phyloP scores from a whole-genome alignment of 2,329 filamentous ascomycete species.

The Dactylellina parvicollis region DNA sequence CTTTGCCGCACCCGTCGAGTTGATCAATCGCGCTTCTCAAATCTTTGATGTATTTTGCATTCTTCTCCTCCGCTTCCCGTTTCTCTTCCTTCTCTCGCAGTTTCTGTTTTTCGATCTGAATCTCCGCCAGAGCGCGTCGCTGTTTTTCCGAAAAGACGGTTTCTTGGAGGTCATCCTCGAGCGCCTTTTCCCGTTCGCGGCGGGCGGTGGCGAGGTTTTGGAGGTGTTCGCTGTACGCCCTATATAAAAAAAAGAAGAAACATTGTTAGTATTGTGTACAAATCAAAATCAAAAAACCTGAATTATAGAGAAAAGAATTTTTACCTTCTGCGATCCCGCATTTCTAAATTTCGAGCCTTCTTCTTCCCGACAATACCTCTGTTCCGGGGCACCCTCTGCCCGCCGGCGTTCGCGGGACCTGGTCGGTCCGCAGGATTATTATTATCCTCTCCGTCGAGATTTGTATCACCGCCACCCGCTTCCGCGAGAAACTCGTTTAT shows the following conservation, averaged over 20 bases:
- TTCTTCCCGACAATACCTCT: constrained; percentile 51
- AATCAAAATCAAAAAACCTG: not conserved
- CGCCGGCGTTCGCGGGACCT: constrained; percentile 16
- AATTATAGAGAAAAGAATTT: not conserved
- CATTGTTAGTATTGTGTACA: not conserved
- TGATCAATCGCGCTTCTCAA: not conserved
- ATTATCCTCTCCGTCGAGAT: constrained; percentile 8
- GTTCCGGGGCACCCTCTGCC: constrained; percentile 7
- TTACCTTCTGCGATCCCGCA: constrained; percentile 48
- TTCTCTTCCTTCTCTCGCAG: constrained; percentile 32
- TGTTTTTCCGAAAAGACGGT: constrained; percentile 45
- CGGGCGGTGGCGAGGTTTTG: constrained; percentile 42
- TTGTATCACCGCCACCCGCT: constrained; percentile 21
- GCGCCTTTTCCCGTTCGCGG: constrained; percentile 31
- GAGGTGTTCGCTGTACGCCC: constrained; percentile 48
- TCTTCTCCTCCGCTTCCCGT: constrained; percentile 23
- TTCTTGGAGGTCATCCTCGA: constrained; percentile 36
- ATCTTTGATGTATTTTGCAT: not conserved
- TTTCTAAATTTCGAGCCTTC: constrained; percentile 48
- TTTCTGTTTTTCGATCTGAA: constrained; percentile 44
- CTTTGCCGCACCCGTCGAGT: constrained; percentile 8
- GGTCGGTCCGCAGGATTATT: not conserved
- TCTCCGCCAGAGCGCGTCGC: constrained; percentile 45
- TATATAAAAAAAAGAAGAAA: not conserved
- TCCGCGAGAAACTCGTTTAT: constrained; percentile 34